Evolutionary conservation across 164 flowering plant species (phyloP), one percentile per base, ranked within the genome.

Genomic region (Pachysandra terminalis): DNA sequence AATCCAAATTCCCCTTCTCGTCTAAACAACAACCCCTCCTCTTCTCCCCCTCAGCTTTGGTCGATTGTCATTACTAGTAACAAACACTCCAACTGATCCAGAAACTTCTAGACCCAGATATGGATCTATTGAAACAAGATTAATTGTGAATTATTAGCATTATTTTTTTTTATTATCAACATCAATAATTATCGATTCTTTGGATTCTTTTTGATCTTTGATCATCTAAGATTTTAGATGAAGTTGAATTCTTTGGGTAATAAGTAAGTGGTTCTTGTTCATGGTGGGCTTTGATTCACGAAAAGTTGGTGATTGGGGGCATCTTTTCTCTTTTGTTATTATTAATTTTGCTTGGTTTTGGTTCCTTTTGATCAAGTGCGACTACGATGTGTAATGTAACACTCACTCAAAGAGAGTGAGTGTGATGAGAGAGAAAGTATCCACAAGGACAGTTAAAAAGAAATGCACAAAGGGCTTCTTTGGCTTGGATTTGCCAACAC

Each of bases 251-350:
- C 71, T 74, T 74, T 70, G 78, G 72, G 81, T 75, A 61, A 75
- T 9, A 61, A 61, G 75, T 59, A 76, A 77, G 75, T 73, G 75
- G 82, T 67, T 70, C 68, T 68, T 75, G 81, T 83, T 77, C 74
- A 77, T 67, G 77, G 83, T 82, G 72, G 81, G 80, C 78, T 81
- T 79, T 67, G 65, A 69, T 83, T 80, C 83, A 82, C 83, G 81
- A 78, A 80, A 80, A 78, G 82, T 71, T 67, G 71, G 70, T 78
- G 77, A 81, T 24, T 58, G 60, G n/a, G n/a, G 67, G 77, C 77
- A 71, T 79, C 77, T 79, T 75, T 79, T 52, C 12, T 56, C 27
- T 35, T 65, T 28, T 55, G 48, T 65, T 48, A 37, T n/a, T n/a
- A n/a, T n/a, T n/a, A n/a, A n/a, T n/a, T n/a, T n/a, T n/a, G n/a